Base-by-base conservation (phyloP, 2,329 filamentous ascomycete species). In the Cladosporium sp. region DNA sequence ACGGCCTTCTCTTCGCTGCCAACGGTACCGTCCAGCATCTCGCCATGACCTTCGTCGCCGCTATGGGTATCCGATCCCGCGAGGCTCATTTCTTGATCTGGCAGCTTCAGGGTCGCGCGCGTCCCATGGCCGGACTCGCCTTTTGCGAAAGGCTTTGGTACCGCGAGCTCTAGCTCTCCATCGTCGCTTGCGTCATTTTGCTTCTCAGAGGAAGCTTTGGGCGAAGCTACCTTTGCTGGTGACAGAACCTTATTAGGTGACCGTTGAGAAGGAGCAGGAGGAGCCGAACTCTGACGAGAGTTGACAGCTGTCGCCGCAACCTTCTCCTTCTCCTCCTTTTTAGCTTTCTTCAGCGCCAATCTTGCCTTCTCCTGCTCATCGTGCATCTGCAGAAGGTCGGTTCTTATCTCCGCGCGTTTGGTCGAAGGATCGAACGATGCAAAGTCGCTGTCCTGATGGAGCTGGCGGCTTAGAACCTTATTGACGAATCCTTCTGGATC, bases 401-500 rank as follows among this genome's bases (percentile, higher is more conserved):
- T 71, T 28, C 91, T 84, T 40, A 96, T 84, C 4, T 83, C 75
- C 34, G 73, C 73, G 20, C 92, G 85, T 66, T 93, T 82, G 8
- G 79, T 69, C 0, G 81, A 78, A 0, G 83, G 77, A 50, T 77
- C 70, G 61, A 83, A 74, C 32, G 76, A 71, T n/a, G 77, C 77
- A 79, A 83, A 86, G 57, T 84, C 80, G 19, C 70, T 70, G 1
- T 76, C 62, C 3, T 80, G 75, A 32, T 84, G 75, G 68, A 91
- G 83, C 63, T 89, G 80, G 39, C 80, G 83, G 24, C 78, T 80
- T 4, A 96, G 75, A 17, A 96, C 75, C 60, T 83, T 86, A 19
- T 75, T 75, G 15, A 89, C 78, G 63, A 95, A 94, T 0, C 69
- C 71, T 61, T 90, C 84, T 0, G 93, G 93, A 59, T 90, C 76